phyloP scores from a whole-genome alignment of 805 yeast genomes.

The Candida verbasci region DNA sequence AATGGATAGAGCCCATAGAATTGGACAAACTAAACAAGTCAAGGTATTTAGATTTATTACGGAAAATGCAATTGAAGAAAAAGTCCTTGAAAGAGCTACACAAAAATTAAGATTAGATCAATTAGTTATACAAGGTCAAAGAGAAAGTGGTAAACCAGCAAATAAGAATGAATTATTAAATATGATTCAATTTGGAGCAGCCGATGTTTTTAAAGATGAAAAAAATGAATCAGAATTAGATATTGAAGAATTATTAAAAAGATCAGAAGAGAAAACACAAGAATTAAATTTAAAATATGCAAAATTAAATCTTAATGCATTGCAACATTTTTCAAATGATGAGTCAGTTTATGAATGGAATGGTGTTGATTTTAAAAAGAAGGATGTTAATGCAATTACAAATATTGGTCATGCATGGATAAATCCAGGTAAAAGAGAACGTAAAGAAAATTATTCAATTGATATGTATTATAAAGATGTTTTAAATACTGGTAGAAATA shows the following conservation, averaged over 20 bases:
- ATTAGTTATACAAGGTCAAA: conserved; percentile 77
- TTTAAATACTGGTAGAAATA: conserved; percentile 58
- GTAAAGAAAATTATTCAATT: conserved; percentile 80
- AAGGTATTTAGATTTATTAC: conserved; percentile 74
- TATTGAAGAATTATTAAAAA: conserved; percentile 55
- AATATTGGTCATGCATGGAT: conserved; percentile 65
- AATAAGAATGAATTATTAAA: conserved; percentile 70
- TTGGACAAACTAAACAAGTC: conserved; percentile 82
- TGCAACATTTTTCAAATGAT: conserved; percentile 70
- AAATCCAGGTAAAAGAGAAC: conserved; percentile 79
- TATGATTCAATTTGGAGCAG: conserved; percentile 84
- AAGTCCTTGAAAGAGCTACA: conserved; percentile 75
- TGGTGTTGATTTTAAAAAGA: conserved; percentile 75
- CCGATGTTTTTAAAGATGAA: conserved; percentile 47
- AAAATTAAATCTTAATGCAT: conserved; percentile 67
- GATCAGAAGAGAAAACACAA: conserved; percentile 61
- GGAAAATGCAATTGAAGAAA: conserved; percentile 80
- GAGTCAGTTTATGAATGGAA: conserved; percentile 80
- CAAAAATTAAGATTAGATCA: conserved; percentile 77
- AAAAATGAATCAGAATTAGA: conserved; percentile 47
- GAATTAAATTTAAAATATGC: conserved; percentile 61
- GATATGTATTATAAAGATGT: conserved; percentile 85
- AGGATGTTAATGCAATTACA: conserved; percentile 45
- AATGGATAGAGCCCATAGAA: conserved; percentile 87
- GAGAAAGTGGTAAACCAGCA: conserved; percentile 39